Evolutionary conservation across 1,284 basidiomycete species (phyloP).

Genomic region (Marasmius tenuissimus): DNA sequence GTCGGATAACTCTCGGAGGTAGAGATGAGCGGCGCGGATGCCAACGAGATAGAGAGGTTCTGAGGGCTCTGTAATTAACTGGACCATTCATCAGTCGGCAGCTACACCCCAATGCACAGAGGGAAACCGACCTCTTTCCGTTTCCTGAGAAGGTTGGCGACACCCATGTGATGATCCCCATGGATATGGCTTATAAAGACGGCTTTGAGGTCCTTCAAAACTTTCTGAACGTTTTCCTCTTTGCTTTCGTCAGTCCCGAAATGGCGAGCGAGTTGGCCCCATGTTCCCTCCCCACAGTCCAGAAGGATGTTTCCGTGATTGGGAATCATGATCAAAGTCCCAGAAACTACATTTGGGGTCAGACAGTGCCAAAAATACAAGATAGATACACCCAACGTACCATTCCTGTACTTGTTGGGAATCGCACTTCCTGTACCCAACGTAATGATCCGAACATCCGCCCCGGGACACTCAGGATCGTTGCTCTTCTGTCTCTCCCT

Average conservation of each 20-base stretch:
- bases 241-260: constrained; percentile 62
- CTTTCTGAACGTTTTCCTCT: constrained; percentile 47
- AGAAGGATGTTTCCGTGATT: constrained; percentile 74
- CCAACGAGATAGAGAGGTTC: constrained; percentile 74
- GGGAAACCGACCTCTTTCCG: constrained; percentile 61
- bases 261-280: constrained; percentile 82
- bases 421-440: constrained; percentile 89
- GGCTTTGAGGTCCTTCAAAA: constrained; percentile 72
- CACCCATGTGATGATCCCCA: constrained; percentile 90
- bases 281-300: constrained; percentile 90
- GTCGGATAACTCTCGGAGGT: constrained; percentile 65
- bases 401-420: constrained; percentile 84
- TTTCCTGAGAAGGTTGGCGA: constrained; percentile 74
- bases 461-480: constrained; percentile 39
- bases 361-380: background rate
- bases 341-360: constrained; percentile 55
- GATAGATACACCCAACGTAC: constrained; percentile 36
- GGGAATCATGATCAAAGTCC: constrained; percentile 74
- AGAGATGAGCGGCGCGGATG: constrained; percentile 53
- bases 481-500: constrained; percentile 8
- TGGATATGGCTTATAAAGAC: constrained; percentile 92
- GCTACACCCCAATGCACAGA: background rate
- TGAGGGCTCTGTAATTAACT: constrained; percentile 60
- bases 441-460: constrained; percentile 72
- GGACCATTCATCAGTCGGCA: constrained; percentile 9